Conservation (phyloP, 371 early-diverging fungal species). For the Thermomucor indicae-seudaticae region DNA sequence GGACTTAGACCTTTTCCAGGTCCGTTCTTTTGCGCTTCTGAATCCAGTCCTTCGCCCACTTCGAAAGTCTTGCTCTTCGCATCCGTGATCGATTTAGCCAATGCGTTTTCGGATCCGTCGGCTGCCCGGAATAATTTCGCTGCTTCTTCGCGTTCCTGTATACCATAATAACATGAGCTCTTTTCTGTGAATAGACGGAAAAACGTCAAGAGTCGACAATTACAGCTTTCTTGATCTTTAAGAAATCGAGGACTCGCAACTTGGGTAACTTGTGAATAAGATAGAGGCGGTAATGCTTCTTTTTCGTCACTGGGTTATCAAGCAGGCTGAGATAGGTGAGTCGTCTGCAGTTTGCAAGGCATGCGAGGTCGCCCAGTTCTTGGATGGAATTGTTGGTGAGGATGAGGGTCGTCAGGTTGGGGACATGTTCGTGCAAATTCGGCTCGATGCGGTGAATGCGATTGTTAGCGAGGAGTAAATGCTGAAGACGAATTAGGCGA, state of each 20-base stretch:
- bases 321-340: conserved; percentile 69
- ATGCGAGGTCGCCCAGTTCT: conserved; percentile 83
- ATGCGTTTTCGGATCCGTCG: conserved; percentile 54
- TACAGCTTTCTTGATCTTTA: conserved; percentile 40
- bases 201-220: background rate
- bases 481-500: conserved; percentile 70
- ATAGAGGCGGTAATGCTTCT: conserved; percentile 77
- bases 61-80: conserved; percentile 69
- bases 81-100: conserved; percentile 59
- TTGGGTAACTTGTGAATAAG: conserved; percentile 74
- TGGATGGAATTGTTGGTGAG: conserved; percentile 81
- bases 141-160: conserved; percentile 77
- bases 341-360: conserved; percentile 49
- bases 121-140: conserved; percentile 60
- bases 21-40: conserved; percentile 27
- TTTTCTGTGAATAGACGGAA: background rate
- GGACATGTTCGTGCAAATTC: conserved; percentile 58
- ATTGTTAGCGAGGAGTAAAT: conserved; percentile 81
- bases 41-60: conserved; percentile 70
- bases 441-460: conserved; percentile 76
- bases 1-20: conserved; percentile 44
- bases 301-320: conserved; percentile 85
- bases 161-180: background rate
- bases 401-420: conserved; percentile 76
- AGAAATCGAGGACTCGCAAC: conserved; percentile 86